Evolutionary conservation across 2,329 filamentous ascomycete genomes (phyloP).

Genomic region (Trichoderma sp.): DNA sequence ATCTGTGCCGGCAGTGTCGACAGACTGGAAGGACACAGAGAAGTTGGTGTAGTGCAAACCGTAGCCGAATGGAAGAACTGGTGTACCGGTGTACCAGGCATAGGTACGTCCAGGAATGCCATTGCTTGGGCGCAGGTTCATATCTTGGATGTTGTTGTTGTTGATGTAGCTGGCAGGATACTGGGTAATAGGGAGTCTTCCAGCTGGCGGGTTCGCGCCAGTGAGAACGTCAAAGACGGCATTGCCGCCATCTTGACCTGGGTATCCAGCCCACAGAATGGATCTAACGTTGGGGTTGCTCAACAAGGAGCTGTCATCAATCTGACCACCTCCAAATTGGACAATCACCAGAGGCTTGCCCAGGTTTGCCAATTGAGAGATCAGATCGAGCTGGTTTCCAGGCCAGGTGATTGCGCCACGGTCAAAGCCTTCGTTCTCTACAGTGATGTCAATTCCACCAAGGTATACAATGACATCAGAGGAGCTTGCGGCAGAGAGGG

Average conservation of each 20-base stretch:
- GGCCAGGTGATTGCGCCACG: slow-evolving; percentile 57
- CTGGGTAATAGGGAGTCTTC: slow-evolving; percentile 58
- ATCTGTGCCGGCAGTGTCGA: slow-evolving; percentile 2
- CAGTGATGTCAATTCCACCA: slow-evolving; percentile 57
- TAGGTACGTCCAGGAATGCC: slow-evolving; percentile 60
- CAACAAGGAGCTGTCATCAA: slow-evolving; percentile 57
- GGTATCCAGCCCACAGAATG: slow-evolving; percentile 62
- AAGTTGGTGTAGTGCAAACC: slow-evolving; percentile 65
- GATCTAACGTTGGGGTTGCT: slow-evolving; percentile 53
- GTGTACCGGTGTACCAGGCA: slow-evolving; percentile 58
- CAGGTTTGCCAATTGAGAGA: slow-evolving; percentile 45
- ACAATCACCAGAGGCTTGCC: slow-evolving; percentile 57
- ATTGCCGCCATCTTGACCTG: slow-evolving; percentile 61
- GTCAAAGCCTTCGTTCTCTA: slow-evolving; percentile 58
- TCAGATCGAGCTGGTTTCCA: slow-evolving; percentile 53
- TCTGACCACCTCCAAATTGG: slow-evolving; percentile 56
- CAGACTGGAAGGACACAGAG: slow-evolving; percentile 27
- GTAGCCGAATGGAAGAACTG: slow-evolving; percentile 57
- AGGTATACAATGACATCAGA: slow-evolving; percentile 59
- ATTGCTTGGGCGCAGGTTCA: slow-evolving; percentile 54
- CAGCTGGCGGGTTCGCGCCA: slow-evolving; percentile 55
- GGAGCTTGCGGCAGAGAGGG: slow-evolving; percentile 45
- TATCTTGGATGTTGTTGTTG: slow-evolving; percentile 58
- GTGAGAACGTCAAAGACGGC: slow-evolving; percentile 59
- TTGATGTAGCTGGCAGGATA: slow-evolving; percentile 58